Base-by-base conservation (phyloP, 2,329 filamentous ascomycete species). In the Acarospora socialis region DNA sequence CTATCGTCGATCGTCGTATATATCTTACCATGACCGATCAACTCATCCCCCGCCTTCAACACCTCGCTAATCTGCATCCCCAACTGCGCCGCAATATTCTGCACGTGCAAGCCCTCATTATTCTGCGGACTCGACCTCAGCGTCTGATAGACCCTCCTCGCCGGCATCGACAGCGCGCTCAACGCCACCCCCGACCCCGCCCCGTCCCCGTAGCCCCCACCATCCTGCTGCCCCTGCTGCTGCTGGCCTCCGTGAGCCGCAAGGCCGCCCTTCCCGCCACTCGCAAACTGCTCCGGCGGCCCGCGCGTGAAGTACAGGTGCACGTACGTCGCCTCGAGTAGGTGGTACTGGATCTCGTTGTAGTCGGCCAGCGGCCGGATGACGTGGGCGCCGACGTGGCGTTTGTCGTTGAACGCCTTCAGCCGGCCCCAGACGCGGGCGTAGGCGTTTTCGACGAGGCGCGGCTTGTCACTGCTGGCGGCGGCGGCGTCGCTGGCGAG, bases 1-100 rank as follows among this genome's bases (percentile, higher is more conserved):
- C 81, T 70, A 48, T 95, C 87, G 56, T 95, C 84, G 35, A 92
- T 69, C 7, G 92, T 98, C 17, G 83, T 82, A 59, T 83, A 98
- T 42, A 93, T 81, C 45, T 82, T 51, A 18, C 84, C 82, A 34
- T 71, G 59, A 2, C 64, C 64, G 25, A 83, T 56, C 48, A 98
- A 56, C 56, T 95, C 84, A 46, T 93, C 82, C 7, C 80, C 73
- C n/a, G 75, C 86, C 32, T 68, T 71, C 44, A 76, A 61, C 9
- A 90, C 79, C 27, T 92, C 81, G 16, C 65, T 65, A 18, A 75
- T 57, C 6, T 77, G 65, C 57, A 94, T 57, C 5, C 70, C 65
- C 12, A 77, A 63, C 36, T 68, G 65, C 28, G 65, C 63, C 7
- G 79, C 74, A 45, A 98, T 81, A 38, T 77, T 63, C 47, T 87